Base-by-base conservation (phyloP, 805 yeast species). In the Yarrowia keelungensis region DNA sequence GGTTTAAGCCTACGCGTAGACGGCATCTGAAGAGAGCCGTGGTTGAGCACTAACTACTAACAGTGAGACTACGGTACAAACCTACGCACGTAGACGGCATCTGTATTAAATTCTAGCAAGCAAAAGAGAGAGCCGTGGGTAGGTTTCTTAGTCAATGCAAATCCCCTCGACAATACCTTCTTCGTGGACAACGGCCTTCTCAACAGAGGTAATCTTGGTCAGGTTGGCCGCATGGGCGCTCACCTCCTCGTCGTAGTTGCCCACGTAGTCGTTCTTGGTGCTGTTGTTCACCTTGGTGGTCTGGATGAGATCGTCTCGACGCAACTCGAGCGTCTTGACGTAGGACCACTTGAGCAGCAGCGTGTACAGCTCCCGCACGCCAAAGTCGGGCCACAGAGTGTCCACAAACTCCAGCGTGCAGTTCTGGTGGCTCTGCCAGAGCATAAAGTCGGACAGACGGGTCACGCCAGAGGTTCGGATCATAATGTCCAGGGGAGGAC, bases 221-320 rank as follows among this genome's bases (percentile, higher is more conserved):
- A 59, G n/a, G 5, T 22, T 50, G 7, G 62, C 36, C n/a, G 62
- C 62, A 11, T 56, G 47, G 7, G 62, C 47, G 7, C 62, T 56
- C 62, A 56, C 46, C n/a, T 26, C 47, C 39, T 56, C 62, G 38
- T 56, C 62, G 38, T 56, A 56, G 39, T 59, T 59, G 51, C 65
- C 51, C 51, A 59, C 65, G 32, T 56, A 79, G 97, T 93, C 78
- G 95, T 91, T n/a, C 82, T 94, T 69, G 97, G 93, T 68, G 93
- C 90, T 77, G 83, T 93, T 76, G 94, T 98, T 8, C 98, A 93
- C 79, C 85, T 94, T 78, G 93, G 93, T 77, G 97, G 93, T 49
- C 85, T 89, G 71, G 96, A 93, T 78, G 86, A 86, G 72, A 92
- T 93, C 75, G 91, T 93, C 97, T 88, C 88, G 69, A 91, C 89